Evolutionary conservation across 1,284 basidiomycete species (phyloP).

Genomic region (Cryptococcus sp.): DNA sequence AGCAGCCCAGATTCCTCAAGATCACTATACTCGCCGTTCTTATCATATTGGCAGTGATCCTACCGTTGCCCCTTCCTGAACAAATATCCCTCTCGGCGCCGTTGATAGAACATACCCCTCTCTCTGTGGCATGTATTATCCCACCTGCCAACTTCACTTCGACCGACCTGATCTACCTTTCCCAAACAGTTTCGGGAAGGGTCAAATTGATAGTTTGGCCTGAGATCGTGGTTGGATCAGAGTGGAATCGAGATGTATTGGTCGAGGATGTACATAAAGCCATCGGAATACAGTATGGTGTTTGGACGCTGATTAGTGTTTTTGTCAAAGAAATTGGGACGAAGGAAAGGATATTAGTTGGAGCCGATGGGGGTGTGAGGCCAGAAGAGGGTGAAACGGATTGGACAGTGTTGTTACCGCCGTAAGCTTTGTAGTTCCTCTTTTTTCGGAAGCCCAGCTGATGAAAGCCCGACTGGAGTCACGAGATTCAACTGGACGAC

Average conservation of each 20-base stretch:
- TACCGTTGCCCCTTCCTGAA: background rate
- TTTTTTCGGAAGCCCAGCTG: no score
- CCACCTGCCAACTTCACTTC: background rate
- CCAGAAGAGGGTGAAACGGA: no score
- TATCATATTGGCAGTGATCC: background rate
- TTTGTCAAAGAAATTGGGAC: background rate
- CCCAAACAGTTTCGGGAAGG: constrained; percentile 2
- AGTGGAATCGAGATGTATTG: background rate
- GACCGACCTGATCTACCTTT: constrained; percentile 5
- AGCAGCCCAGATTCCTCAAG: no score
- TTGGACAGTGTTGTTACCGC: no score
- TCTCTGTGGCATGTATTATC: constrained; percentile 17
- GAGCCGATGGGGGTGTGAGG: no score
- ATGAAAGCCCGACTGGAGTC: background rate
- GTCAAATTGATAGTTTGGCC: constrained; percentile 20
- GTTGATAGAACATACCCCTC: constrained; percentile 6
- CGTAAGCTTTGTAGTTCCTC: no score
- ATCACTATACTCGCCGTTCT: background rate
- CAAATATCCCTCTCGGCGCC: background rate
- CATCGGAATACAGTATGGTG: constrained; percentile 7
- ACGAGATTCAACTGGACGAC: constrained; percentile 7
- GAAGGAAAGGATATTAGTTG: no score
- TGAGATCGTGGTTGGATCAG: constrained; percentile 7
- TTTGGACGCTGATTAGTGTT: constrained; percentile 5
- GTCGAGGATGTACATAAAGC: constrained; percentile 3